Conservation (phyloP, 2,329 filamentous ascomycete species). For the Colletotrichum higginsianum region DNA sequence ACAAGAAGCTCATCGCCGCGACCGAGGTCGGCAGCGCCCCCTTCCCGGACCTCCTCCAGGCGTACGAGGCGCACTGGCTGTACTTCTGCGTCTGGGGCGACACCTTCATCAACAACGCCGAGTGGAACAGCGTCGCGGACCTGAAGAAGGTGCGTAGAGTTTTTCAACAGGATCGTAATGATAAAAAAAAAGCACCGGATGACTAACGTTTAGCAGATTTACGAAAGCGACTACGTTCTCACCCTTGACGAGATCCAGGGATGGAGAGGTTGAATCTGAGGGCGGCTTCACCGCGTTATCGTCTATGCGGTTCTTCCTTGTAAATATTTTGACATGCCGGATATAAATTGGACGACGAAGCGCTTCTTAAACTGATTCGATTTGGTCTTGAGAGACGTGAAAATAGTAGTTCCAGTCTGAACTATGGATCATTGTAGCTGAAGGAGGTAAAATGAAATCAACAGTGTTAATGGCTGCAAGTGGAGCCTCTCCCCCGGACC, state of each 20-base stretch:
- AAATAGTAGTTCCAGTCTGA: no score
- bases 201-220: slow-evolving; percentile 45
- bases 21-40: slow-evolving; percentile 64
- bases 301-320: not conserved
- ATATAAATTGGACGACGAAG: no score
- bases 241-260: slow-evolving; percentile 55
- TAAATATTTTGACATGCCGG: no score
- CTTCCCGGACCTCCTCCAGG: slow-evolving; percentile 56
- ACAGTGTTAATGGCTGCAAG: no score
- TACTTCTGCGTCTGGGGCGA: slow-evolving; percentile 64
- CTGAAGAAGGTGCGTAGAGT: slow-evolving; percentile 52
- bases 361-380: no score
- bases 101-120: slow-evolving; percentile 58
- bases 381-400: no score
- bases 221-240: slow-evolving; percentile 51
- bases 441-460: no score
- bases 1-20: slow-evolving; percentile 64
- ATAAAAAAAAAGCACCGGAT: no score
- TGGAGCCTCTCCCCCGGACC: no score
- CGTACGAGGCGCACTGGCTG: slow-evolving; percentile 63
- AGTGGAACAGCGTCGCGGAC: slow-evolving; percentile 58
- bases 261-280: slow-evolving; percentile 44
- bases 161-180: rapidly evolving
- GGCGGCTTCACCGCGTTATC: not conserved
- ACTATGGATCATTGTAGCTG: no score